Percentiles rank a stretch among this genome's conserved stretches.
These are phyloP conservation scores for Cryptomeria japonica DNA, from an alignment of 75 land plant species.

Conservation along the genomic window DNA sequence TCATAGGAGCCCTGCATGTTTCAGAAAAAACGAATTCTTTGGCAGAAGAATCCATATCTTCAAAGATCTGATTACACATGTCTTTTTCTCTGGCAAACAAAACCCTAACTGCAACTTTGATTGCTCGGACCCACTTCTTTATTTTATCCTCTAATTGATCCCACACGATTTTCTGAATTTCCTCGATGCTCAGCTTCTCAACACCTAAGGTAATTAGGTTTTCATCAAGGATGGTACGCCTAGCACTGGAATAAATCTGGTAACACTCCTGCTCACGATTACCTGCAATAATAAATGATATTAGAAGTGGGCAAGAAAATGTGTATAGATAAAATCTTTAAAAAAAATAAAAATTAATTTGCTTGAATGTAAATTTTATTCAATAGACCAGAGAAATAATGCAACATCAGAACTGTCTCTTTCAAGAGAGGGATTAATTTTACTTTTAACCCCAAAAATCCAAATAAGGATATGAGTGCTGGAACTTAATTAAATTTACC, in stretches of 20 bases:
- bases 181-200: slow-evolving; percentile 69
- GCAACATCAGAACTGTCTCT: background rate
- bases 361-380: background rate
- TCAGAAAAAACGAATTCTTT: slow-evolving; percentile 22
- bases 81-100: slow-evolving; percentile 35
- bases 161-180: slow-evolving; percentile 80
- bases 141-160: slow-evolving; percentile 50
- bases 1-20: slow-evolving; percentile 49
- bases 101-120: slow-evolving; percentile 28
- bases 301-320: background rate
- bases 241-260: slow-evolving; percentile 39
- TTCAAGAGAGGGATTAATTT: background rate
- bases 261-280: slow-evolving; percentile 56
- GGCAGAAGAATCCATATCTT: background rate
- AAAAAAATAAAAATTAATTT: background rate
- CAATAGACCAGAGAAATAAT: background rate
- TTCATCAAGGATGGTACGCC: slow-evolving; percentile 60
- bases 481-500: background rate
- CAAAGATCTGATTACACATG: slow-evolving; percentile 32
- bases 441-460: too few species aligned
- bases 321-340: background rate
- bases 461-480: background rate
- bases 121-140: slow-evolving; percentile 49
- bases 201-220: slow-evolving; percentile 54
- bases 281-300: slow-evolving; percentile 37